phyloP scores from a whole-genome alignment of 192 early-diverging fungal genomes.

The Gigaspora rosea region DNA sequence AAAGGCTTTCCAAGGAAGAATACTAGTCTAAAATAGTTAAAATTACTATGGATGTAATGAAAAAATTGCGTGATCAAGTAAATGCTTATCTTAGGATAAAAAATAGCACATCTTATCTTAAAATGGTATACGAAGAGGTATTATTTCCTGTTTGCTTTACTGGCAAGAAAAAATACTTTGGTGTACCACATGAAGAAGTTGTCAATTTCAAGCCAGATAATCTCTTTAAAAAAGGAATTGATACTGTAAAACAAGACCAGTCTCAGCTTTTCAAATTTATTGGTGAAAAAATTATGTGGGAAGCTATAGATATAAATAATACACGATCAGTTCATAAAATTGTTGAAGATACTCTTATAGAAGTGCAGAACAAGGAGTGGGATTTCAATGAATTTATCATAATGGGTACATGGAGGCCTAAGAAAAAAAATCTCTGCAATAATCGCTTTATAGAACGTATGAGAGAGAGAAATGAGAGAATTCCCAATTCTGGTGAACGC shows the following conservation, averaged over 20 bases:
- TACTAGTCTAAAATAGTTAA: too few relatives aligned
- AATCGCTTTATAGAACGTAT: too few relatives aligned
- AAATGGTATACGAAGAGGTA: slow-evolving; percentile 12
- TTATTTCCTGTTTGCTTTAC: slow-evolving; percentile 6
- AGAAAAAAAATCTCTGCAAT: not conserved
- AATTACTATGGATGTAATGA: slow-evolving; percentile 2
- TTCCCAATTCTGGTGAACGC: not conserved
- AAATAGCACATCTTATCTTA: not conserved
- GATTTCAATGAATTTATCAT: too few relatives aligned
- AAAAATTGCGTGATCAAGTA: not conserved
- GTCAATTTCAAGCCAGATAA: not conserved
- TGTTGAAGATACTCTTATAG: slow-evolving; percentile 7
- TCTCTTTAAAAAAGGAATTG: not conserved
- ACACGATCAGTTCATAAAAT: not conserved
- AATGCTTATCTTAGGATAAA: not conserved
- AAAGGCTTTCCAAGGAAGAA: too few relatives aligned
- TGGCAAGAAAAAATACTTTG: slow-evolving; percentile 20
- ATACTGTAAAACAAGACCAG: slow-evolving; percentile 7
- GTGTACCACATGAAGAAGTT: not conserved
- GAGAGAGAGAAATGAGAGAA: too few relatives aligned
- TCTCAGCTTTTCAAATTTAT: not conserved
- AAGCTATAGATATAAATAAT: not conserved
- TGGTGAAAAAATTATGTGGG: not conserved
- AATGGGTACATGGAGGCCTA: not conserved
- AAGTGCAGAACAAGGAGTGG: not conserved